phyloP scores from a whole-genome alignment of 257 asterid species.

The Phtheirospermum japonicum region DNA sequence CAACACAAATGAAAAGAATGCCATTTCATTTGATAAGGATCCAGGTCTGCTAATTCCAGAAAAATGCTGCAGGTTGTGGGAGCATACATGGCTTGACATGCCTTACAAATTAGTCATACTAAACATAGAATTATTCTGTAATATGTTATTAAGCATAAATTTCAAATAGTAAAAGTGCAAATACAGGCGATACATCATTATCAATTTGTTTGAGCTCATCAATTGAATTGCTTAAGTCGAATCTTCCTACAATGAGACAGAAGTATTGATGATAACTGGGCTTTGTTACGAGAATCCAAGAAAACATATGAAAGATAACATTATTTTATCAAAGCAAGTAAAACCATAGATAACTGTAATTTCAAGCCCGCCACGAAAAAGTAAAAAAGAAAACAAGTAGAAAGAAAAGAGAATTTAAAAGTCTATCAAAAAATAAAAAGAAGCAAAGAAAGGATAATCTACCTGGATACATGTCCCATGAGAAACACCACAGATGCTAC shows the following conservation, averaged over 20 bases:
- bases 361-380: slow-evolving; percentile 7
- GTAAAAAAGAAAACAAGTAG: background rate
- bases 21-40: slow-evolving; percentile 10
- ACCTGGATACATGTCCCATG: slow-evolving; percentile 99
- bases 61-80: slow-evolving; percentile 16
- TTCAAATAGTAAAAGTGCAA: background rate
- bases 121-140: background rate
- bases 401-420: background rate
- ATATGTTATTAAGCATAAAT: slow-evolving; percentile 7
- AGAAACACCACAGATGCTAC: slow-evolving; percentile 90
- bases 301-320: slow-evolving; percentile 11
- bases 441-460: slow-evolving; percentile 5
- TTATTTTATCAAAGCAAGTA: background rate
- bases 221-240: slow-evolving; percentile 16
- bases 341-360: slow-evolving; percentile 4
- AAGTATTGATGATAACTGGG: background rate
- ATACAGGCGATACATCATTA: slow-evolving; percentile 3
- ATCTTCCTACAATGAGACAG: background rate
- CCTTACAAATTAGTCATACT: slow-evolving; percentile 17
- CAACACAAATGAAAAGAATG: slow-evolving; percentile 16
- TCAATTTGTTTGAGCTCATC: background rate
- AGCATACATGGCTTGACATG: slow-evolving; percentile 18
- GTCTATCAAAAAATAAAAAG: background rate
- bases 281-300: slow-evolving; percentile 10
- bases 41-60: slow-evolving; percentile 15